Percentiles rank a stretch among this genome's conserved stretches.
Evolutionary conservation across 2,329 filamentous ascomycete genomes (phyloP).

Genomic region (Mycocentrospora acerina): DNA sequence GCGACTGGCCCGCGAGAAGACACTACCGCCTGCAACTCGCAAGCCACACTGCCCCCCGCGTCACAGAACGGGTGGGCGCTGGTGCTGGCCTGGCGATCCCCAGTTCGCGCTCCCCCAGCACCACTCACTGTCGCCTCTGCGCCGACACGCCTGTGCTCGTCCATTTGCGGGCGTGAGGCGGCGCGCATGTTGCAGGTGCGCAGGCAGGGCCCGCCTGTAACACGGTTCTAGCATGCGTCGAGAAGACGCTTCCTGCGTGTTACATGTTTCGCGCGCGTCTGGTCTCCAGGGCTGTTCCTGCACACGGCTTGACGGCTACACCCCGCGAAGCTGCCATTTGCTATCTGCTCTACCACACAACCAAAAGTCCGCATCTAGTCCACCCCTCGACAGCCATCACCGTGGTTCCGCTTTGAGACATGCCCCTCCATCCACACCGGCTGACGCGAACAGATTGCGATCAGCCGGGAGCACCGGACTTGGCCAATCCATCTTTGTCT

Average conservation of each 20-base stretch:
- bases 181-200: slow-evolving; percentile 25
- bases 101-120: slow-evolving; percentile 4
- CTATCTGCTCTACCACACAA: slow-evolving; percentile 16
- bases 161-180: too few species aligned
- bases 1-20: slow-evolving; percentile 22
- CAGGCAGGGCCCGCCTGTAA: not conserved
- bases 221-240: too few species aligned
- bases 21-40: slow-evolving; percentile 10
- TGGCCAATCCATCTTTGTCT: slow-evolving; percentile 9
- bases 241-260: not conserved
- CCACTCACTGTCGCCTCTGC: too few species aligned
- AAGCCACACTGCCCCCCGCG: slow-evolving; percentile 16
- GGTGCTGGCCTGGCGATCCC: slow-evolving; percentile 6
- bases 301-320: slow-evolving; percentile 26
- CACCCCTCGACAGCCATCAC: slow-evolving; percentile 14
- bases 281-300: slow-evolving; percentile 17
- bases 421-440: slow-evolving; percentile 22
- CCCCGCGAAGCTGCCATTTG: slow-evolving; percentile 34
- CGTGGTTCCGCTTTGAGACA: slow-evolving; percentile 19
- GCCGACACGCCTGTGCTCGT: too few species aligned
- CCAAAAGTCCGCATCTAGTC: slow-evolving; percentile 28
- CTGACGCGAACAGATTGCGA: slow-evolving; percentile 22
- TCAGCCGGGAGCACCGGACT: slow-evolving; percentile 19
- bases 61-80: slow-evolving; percentile 18
- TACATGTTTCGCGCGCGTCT: slow-evolving; percentile 21